Percentiles rank a stretch among this genome's conserved stretches.
Conservation (phyloP, 768 basidiomycete species). For the Pleurotus citrinopileatus region DNA sequence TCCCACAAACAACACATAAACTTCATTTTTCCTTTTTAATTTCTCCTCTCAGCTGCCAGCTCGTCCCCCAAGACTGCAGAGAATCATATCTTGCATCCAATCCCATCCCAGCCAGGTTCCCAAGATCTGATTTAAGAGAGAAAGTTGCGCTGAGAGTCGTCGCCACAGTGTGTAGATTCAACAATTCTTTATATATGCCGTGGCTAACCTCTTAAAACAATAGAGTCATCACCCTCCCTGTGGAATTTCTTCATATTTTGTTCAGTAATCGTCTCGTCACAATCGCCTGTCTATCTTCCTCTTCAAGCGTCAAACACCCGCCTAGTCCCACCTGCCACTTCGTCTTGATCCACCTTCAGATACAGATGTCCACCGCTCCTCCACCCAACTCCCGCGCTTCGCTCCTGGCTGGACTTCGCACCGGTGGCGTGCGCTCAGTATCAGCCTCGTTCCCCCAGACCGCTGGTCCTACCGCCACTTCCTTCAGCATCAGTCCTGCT, state of each 20-base stretch:
- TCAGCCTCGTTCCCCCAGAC: slow-evolving; percentile 64
- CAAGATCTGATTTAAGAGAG: neutral
- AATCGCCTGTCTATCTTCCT: neutral
- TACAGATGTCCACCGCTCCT: slow-evolving; percentile 43
- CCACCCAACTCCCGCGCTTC: slow-evolving; percentile 66
- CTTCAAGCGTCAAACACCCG: neutral
- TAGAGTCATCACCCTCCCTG: slow-evolving; percentile 11
- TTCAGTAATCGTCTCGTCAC: slow-evolving; percentile 2
- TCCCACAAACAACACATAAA: slow-evolving; percentile 20
- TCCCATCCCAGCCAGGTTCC: neutral
- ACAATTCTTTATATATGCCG: neutral
- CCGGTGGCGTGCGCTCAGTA: slow-evolving; percentile 83
- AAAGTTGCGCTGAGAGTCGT: slow-evolving; percentile 16
- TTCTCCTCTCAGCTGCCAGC: slow-evolving; percentile 11
- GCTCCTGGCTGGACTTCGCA: slow-evolving; percentile 85
- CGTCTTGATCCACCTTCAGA: slow-evolving; percentile 10
- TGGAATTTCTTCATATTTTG: slow-evolving; percentile 8
- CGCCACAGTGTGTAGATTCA: slow-evolving; percentile 9
- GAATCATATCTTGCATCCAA: slow-evolving; percentile 15
- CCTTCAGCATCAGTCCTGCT: slow-evolving; percentile 36
- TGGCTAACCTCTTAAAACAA: slow-evolving; percentile 13
- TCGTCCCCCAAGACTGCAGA: slow-evolving; percentile 18
- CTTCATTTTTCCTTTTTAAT: slow-evolving; percentile 19
- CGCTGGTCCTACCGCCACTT: slow-evolving; percentile 52
- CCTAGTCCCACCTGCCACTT: neutral